A percentile compares a stretch with the other conserved stretches of the same genome.
phyloP scores from a whole-genome alignment of 257 asterid species.

The Solanum commersonii region DNA sequence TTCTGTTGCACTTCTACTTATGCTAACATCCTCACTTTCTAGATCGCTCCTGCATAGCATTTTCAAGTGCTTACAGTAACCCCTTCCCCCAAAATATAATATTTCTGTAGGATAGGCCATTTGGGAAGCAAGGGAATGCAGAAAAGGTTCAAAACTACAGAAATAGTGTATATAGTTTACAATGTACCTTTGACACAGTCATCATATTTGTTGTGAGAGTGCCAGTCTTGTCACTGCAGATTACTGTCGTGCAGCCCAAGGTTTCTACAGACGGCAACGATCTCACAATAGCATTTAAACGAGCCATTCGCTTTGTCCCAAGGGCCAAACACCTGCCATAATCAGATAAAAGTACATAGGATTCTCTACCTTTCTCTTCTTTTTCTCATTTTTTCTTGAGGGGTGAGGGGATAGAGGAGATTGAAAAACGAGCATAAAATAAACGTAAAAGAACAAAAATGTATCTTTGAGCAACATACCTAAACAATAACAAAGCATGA shows the following conservation, averaged over 20 bases:
- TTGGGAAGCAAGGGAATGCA: background rate
- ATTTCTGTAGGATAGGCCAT: background rate
- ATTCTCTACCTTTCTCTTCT: background rate
- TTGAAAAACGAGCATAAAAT: background rate
- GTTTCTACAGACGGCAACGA: constrained; percentile 99
- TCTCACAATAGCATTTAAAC: constrained; percentile 96
- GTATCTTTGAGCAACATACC: background rate
- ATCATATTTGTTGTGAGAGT: constrained; percentile 98
- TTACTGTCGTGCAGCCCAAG: constrained; percentile 98
- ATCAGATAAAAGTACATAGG: background rate
- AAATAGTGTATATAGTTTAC: background rate
- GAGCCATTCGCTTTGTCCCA: constrained; percentile 99
- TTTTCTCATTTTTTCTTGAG: background rate
- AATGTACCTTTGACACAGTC: constrained; percentile 76
- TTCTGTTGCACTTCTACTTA: background rate
- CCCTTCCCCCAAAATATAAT: background rate
- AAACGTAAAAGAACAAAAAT: background rate
- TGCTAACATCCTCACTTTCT: background rate
- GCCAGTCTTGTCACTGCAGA: constrained; percentile 99
- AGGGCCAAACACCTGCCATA: constrained; percentile 86
- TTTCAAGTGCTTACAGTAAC: background rate
- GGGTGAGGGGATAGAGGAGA: background rate
- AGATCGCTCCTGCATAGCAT: background rate
- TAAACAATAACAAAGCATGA: background rate
- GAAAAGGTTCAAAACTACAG: background rate